Base-by-base conservation (phyloP, 148 eudicot species). In the Selenicereus undatus region DNA sequence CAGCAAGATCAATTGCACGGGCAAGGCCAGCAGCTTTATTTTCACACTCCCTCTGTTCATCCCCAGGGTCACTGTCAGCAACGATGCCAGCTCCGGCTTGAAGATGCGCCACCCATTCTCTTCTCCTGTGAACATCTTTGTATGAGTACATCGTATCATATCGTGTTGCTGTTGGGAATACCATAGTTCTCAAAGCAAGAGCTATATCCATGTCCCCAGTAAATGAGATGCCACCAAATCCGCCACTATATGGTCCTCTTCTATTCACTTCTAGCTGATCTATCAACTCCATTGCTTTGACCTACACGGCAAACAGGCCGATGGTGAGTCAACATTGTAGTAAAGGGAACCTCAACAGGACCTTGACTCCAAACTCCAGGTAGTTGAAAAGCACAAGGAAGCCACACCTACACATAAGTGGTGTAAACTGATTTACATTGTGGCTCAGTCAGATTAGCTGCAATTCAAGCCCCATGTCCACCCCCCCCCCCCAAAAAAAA, bases 161-260 rank as follows among this genome's bases (percentile, higher is more conserved):
- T 21, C 90, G 90, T 21, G 79, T 81, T 14, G 78, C 85, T 42
- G 93, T 90, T n/a, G 97, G 91, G 84, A 93, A 93, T 13, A 93
- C 94, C 26, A 93, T 91, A 0, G 94, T 93, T 81, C 94, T 90
- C 75, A 91, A 75, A 30, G 94, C 94, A 51, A 93, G 88, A 56
- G 97, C 94, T 56, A 93, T 89, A 79, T 93, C 97, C 97, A 93
- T 89, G 66, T 93, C 94, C 24, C 97, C 97, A 0, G 94, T 8
- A 78, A 91, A 93, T 42, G 97, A 93, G 65, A 93, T 93, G 73
- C 97, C 90, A 14, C 97, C 97, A 80, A 93, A 91, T 65, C 97
- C 97, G 36, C 97, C 97, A 56, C 97, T 90, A 29, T 93, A 93
- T 13, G 97, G 97, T 68, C 97, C 97, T 36, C 97, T 90, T 73